Percentiles rank a stretch among this genome's conserved stretches.
These are phyloP conservation scores for Lachnellula arida DNA, from an alignment of 2,329 filamentous ascomycete genomes.

Conservation along the genomic window DNA sequence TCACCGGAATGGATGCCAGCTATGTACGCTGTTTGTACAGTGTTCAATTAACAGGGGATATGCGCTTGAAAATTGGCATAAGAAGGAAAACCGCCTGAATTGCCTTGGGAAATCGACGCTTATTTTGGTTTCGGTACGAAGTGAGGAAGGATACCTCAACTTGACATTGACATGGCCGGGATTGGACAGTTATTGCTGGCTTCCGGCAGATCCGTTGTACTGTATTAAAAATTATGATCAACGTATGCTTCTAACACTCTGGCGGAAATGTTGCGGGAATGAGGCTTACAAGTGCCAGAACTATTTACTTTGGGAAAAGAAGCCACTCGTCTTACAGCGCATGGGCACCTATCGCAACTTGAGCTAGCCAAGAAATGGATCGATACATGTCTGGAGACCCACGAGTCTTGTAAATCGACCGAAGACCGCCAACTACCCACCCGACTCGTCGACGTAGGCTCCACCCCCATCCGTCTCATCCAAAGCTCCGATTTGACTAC, in stretches of 20 bases:
- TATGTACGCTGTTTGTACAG: constrained; percentile 1
- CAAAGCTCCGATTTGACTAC: constrained; percentile 1
- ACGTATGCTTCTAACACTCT: not conserved
- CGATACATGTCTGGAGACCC: constrained; percentile 2
- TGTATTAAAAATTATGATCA: constrained; percentile 1
- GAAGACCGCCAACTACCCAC: constrained; percentile 3
- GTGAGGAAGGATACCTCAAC: not conserved
- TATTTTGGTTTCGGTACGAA: not conserved
- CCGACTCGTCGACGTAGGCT: constrained; percentile 2
- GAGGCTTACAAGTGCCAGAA: not conserved
- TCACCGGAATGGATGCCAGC: not conserved
- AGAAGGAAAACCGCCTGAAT: constrained; percentile 1
- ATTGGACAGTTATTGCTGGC: not conserved
- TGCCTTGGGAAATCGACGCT: not conserved
- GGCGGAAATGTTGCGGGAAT: not conserved
- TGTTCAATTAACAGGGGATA: not conserved
- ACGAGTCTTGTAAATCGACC: constrained; percentile 1
- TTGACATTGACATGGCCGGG: not conserved
- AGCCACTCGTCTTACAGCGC: not conserved
- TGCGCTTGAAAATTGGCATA: not conserved
- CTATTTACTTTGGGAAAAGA: not conserved
- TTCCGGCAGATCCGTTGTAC: not conserved
- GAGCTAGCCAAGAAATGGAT: constrained; percentile 4
- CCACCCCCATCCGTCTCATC: constrained; percentile 1
- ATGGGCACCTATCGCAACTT: not conserved